These are phyloP conservation scores for Diutina mesorugosa DNA, from an alignment of 1,139 yeast genomes.

Conservation along the genomic window DNA sequence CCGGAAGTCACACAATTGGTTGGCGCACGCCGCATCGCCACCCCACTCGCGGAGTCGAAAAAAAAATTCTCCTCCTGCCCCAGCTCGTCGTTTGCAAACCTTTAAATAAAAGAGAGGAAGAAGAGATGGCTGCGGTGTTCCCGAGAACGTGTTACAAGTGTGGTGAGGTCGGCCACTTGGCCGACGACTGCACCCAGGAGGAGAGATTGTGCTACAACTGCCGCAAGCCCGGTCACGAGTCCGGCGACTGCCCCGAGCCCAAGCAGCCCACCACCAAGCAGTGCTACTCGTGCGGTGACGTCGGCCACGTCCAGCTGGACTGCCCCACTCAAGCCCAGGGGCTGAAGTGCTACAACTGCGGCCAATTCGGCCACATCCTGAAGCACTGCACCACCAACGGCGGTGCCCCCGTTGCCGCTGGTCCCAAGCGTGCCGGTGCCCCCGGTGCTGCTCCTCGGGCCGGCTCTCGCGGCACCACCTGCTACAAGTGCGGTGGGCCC, in stretches of 20 bases:
- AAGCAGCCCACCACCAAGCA: conserved; percentile 74
- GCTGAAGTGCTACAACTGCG: conserved; percentile 41
- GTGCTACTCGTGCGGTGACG: conserved; percentile 77
- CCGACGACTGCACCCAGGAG: conserved; percentile 73
- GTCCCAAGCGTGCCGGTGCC: conserved; percentile 8
- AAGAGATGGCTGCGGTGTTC: conserved; percentile 20
- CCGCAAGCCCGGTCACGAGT: conserved; percentile 82
- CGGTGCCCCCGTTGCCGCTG: conserved; percentile 8
- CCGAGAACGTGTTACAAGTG: conserved; percentile 87
- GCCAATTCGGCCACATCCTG: conserved; percentile 75
- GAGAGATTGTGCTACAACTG: conserved; percentile 90
- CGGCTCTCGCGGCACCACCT: conserved; percentile 48
- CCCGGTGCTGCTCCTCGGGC: conserved; percentile 5
- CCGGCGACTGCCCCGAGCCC: conserved; percentile 78
- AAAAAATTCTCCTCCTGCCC: neutral
- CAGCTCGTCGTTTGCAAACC: neutral
- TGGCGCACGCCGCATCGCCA: neutral
- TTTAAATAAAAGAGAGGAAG: neutral
- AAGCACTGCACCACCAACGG: conserved; percentile 46
- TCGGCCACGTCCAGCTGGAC: conserved; percentile 60
- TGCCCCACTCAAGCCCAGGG: conserved; percentile 38
- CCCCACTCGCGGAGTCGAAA: neutral
- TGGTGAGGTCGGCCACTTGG: conserved; percentile 87
- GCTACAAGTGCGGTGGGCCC: conserved; percentile 90
- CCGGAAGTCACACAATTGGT: neutral